phyloP scores from a whole-genome alignment of 805 yeast genomes.

The Limtongozyma cylindracea region DNA sequence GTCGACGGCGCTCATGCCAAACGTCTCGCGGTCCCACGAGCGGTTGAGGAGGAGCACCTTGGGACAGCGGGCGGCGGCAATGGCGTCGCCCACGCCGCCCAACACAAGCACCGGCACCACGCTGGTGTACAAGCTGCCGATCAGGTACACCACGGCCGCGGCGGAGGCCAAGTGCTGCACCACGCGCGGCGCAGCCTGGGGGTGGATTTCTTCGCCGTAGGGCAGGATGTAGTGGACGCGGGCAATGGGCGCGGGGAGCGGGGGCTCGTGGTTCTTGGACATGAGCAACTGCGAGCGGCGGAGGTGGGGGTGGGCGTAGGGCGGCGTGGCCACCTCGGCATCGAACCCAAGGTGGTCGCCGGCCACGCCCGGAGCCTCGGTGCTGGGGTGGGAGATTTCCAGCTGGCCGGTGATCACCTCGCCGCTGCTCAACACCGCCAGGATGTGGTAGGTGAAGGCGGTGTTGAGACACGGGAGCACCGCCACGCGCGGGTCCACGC shows the following conservation, averaged over 20 bases:
- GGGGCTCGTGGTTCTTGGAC: constrained; percentile 27
- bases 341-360: constrained; percentile 1
- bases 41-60: constrained; percentile 47
- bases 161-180: constrained; percentile 20
- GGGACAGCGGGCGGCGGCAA: constrained; percentile 5
- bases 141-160: constrained; percentile 42
- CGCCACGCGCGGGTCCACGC: constrained; percentile 21
- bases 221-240: constrained; percentile 65
- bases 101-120: constrained; percentile 55
- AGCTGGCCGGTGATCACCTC: constrained; percentile 69
- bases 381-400: constrained; percentile 73
- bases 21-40: constrained; percentile 55
- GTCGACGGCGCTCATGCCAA: constrained; percentile 32
- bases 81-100: constrained; percentile 47
- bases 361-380: constrained; percentile 1
- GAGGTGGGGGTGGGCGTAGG: constrained; percentile 59
- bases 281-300: constrained; percentile 53
- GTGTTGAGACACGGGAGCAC: constrained; percentile 71
- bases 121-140: constrained; percentile 80
- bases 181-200: constrained; percentile 43
- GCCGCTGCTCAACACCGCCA: constrained; percentile 51
- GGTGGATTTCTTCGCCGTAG: constrained; percentile 68
- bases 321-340: constrained; percentile 34
- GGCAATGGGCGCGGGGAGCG: constrained; percentile 50
- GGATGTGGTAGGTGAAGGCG: constrained; percentile 65